Percentiles rank a stretch among this genome's conserved stretches.
Evolutionary conservation across 306 rosid genomes (phyloP).

Genomic region (Dryas octopetala): DNA sequence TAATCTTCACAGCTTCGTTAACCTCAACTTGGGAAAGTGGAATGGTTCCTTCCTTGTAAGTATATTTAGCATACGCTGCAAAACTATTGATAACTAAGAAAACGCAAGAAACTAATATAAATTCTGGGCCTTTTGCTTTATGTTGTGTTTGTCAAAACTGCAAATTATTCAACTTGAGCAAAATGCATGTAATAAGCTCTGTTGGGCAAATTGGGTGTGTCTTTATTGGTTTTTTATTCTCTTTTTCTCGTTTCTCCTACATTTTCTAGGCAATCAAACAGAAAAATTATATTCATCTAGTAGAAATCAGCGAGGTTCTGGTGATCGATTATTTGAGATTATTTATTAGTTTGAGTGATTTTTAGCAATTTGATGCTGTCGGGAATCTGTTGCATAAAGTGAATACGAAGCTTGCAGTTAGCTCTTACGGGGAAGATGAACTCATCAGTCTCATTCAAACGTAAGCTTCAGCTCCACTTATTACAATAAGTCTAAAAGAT

Average conservation of each 20-base stretch:
- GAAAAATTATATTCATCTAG: background rate
- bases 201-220: background rate
- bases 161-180: background rate
- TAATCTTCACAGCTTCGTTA: slow-evolving; percentile 59
- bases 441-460: slow-evolving; percentile 94
- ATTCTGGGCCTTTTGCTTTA: background rate
- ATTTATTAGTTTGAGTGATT: background rate
- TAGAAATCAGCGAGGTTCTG: background rate
- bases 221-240: background rate
- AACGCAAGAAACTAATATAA: background rate
- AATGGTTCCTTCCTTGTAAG: slow-evolving; percentile 85
- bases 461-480: slow-evolving; percentile 39
- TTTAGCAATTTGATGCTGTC: slow-evolving; percentile 78
- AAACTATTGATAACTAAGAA: background rate
- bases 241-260: background rate
- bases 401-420: slow-evolving; percentile 73
- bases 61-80: background rate
- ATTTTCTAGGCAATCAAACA: background rate
- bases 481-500: background rate
- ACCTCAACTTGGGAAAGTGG: slow-evolving; percentile 77
- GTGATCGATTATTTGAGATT: background rate
- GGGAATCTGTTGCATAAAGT: slow-evolving; percentile 78
- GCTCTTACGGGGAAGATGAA: slow-evolving; percentile 93
- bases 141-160: background rate
- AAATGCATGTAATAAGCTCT: background rate